Conservation (phyloP, 139 green algal genomes). For the Micractinium sp. region DNA sequence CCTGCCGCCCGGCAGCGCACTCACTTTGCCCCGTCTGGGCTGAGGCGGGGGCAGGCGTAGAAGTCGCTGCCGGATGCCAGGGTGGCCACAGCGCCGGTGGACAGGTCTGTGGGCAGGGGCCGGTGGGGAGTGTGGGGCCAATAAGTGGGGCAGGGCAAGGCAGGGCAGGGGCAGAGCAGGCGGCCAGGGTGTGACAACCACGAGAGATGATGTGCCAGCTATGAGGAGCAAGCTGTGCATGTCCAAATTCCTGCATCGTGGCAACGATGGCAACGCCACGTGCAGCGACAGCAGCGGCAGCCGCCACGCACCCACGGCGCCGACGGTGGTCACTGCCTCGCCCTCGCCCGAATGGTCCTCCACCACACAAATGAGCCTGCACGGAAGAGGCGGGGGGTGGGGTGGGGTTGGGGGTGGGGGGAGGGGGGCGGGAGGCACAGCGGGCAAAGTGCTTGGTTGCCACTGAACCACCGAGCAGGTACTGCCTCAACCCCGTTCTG, state of each 20-base stretch:
- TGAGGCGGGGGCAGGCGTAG: constrained; percentile 65
- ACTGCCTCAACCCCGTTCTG: too few species aligned
- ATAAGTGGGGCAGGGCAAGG: too few species aligned
- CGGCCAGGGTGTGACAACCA: background rate
- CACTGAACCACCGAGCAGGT: background rate
- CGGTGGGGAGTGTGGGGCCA: background rate
- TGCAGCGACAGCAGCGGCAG: too few species aligned
- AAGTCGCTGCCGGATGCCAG: constrained; percentile 73
- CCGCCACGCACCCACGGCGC: constrained; percentile 54
- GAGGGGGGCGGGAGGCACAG: background rate
- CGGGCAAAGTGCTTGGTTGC: background rate
- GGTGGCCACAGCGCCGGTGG: constrained; percentile 44
- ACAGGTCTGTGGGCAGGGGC: constrained; percentile 47
- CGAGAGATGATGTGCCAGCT: background rate
- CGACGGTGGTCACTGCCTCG: constrained; percentile 63
- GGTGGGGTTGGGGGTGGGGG: too few species aligned
- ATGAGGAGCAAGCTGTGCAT: too few species aligned
- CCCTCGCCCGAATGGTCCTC: constrained; percentile 61
- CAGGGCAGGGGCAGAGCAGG: background rate
- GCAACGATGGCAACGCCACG: too few species aligned
- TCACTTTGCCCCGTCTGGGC: constrained; percentile 55
- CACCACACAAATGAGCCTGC: constrained; percentile 49
- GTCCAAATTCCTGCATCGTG: background rate
- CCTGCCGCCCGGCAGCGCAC: background rate
- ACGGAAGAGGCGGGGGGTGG: background rate